These are phyloP conservation scores for Xylaria polymorpha DNA, from an alignment of 2,329 filamentous ascomycete genomes.

Conservation along the genomic window DNA sequence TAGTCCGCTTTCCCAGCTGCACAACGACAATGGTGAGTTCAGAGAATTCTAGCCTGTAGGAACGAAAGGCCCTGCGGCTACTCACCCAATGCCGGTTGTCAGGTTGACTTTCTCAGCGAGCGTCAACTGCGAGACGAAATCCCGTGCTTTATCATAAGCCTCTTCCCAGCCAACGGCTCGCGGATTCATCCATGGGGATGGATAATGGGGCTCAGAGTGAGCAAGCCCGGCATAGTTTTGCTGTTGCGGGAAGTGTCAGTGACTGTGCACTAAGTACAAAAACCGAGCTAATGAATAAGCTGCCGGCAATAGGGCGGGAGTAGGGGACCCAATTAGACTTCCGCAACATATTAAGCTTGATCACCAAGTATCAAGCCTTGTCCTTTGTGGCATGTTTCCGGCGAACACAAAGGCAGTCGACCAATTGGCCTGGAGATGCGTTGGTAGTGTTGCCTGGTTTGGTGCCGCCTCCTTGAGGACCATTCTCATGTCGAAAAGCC, in stretches of 20 bases:
- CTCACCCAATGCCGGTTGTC: constrained; percentile 87
- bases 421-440: background rate
- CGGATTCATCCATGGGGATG: constrained; percentile 87
- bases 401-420: background rate
- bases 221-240: constrained; percentile 40
- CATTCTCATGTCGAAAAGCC: background rate
- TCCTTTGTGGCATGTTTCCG: too few species aligned
- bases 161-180: constrained; percentile 77
- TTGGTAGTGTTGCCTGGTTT: background rate
- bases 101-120: constrained; percentile 92
- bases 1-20: constrained; percentile 73
- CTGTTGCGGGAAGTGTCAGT: constrained; percentile 22
- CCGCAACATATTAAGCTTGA: constrained; percentile 14
- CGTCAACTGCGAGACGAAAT: constrained; percentile 85
- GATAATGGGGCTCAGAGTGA: constrained; percentile 66
- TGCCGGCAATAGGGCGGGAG: constrained; percentile 6
- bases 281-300: background rate
- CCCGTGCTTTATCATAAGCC: constrained; percentile 79
- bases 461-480: background rate
- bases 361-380: background rate
- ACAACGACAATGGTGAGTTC: constrained; percentile 15
- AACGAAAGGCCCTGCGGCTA: constrained; percentile 50
- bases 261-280: background rate
- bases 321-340: constrained; percentile 6
- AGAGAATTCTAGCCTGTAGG: background rate